Conservation (phyloP, 139 green algal species). For the Chlamydomonas incerta region DNA sequence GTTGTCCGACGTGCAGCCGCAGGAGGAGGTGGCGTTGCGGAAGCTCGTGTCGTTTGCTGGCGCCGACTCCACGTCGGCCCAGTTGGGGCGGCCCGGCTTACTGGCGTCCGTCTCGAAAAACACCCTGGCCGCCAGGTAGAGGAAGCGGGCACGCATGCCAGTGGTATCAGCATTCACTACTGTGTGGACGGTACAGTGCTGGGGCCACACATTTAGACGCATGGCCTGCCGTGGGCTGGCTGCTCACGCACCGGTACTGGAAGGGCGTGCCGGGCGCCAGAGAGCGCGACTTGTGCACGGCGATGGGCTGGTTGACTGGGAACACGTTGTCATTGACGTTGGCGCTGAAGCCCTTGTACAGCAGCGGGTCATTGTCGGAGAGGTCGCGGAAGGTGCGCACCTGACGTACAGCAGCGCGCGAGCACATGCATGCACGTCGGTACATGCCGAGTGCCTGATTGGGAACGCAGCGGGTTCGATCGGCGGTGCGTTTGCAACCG, state of each 20-base stretch:
- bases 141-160: too few species aligned
- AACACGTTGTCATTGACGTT: not conserved
- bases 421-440: too few species aligned
- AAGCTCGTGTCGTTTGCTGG: not conserved
- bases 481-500: too few species aligned
- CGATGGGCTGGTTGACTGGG: not conserved
- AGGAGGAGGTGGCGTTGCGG: not conserved
- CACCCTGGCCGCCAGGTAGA: too few species aligned
- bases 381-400: not conserved
- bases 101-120: not conserved
- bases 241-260: not conserved
- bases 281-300: not conserved
- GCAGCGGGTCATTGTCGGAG: not conserved
- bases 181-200: too few species aligned
- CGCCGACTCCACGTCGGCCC: not conserved
- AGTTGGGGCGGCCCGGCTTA: not conserved
- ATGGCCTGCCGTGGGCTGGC: too few species aligned
- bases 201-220: too few species aligned
- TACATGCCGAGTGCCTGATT: too few species aligned
- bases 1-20: conserved; percentile 2
- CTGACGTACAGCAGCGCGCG: too few species aligned
- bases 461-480: too few species aligned
- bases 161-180: too few species aligned
- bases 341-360: not conserved
- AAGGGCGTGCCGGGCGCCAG: not conserved